Base-by-base conservation (phyloP, 1,139 yeast species). In the Candida mesenterica region DNA sequence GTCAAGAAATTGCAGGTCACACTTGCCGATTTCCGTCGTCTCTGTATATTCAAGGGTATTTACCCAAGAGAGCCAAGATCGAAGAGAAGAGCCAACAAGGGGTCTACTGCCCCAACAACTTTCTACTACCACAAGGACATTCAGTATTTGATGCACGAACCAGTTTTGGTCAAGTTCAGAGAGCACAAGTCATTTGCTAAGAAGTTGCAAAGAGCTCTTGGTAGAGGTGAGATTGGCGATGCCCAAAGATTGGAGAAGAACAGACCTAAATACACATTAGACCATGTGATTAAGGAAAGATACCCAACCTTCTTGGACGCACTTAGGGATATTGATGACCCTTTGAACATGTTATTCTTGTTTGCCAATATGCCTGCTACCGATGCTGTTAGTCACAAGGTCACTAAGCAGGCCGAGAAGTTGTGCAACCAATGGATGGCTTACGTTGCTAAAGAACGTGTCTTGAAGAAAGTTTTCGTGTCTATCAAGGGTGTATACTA, bases 401-500 rank as follows among this genome's bases (percentile, higher is more conserved):
- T 92, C 45, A 87, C 95, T 16, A 78, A 78, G 43, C 95, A 89
- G 51, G 97, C 97, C 17, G 90, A 82, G 52, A 75, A 75, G 42
- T 74, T 92, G 51, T 82, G 96, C 52, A 86, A 87, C 61, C 96
- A 92, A 61, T 92, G 98, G 97, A 75, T 86, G 61, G 97, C 97
- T 1, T 92, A 74, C 57, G 84, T 92, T 45, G 90, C 97, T 15
- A 81, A 82, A 52, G 95, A 90, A 57, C 75, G 88, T 53, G 68
- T 82, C 19, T 68, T 92, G 48, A 80, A 82, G 50, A 92, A 92
- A 60, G 96, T 90, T 7, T 92, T 92, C 65, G 97, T 92, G 24
- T 86, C 96, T 36, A 92, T 92, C 57, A 92, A 94, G 63, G 99
- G 99, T 65, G 95, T 90, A 16, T 92, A 92, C 64, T 94, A 92